phyloP scores from a whole-genome alignment of 73 alveolate species.

The Symbiodinium natans region DNA sequence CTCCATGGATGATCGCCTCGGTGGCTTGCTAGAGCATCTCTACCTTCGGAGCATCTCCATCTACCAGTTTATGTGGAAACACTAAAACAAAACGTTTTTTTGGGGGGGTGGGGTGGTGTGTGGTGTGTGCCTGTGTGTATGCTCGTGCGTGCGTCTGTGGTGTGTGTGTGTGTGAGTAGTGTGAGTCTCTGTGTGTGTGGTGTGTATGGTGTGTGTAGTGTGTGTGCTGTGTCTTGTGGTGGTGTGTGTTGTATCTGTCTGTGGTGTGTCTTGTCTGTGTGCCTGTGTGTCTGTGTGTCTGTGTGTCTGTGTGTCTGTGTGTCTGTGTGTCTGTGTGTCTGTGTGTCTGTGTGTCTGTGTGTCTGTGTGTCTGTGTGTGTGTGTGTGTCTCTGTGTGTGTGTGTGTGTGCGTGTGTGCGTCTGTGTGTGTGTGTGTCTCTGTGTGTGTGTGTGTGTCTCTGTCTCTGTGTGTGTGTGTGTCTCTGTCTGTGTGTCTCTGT shows the following conservation, averaged over 20 bases:
- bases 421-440: too few relatives aligned
- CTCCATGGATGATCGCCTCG: too few relatives aligned
- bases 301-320: conserved; percentile 15
- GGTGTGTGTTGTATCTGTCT: background rate
- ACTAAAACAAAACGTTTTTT: too few relatives aligned
- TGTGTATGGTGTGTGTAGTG: background rate
- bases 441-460: background rate
- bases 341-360: background rate
- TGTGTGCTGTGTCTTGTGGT: background rate
- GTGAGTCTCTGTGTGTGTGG: background rate
- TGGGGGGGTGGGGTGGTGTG: too few relatives aligned
- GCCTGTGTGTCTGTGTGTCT: conserved; percentile 19
- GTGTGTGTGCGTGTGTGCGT: too few relatives aligned
- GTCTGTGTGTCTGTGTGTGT: background rate
- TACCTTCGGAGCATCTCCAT: too few relatives aligned
- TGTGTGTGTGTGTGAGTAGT: too few relatives aligned
- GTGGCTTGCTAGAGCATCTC: too few relatives aligned
- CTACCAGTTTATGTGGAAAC: too few relatives aligned
- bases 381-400: background rate
- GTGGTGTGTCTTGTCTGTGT: background rate
- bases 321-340: background rate
- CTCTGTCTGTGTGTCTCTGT: background rate
- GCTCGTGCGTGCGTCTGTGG: too few relatives aligned
- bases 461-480: background rate
- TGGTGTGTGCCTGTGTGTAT: too few relatives aligned